A percentile compares a stretch with the other conserved stretches of the same genome.
phyloP scores from a whole-genome alignment of 352 stramenopile genomes.

The Phytopythium chamaehyphon region DNA sequence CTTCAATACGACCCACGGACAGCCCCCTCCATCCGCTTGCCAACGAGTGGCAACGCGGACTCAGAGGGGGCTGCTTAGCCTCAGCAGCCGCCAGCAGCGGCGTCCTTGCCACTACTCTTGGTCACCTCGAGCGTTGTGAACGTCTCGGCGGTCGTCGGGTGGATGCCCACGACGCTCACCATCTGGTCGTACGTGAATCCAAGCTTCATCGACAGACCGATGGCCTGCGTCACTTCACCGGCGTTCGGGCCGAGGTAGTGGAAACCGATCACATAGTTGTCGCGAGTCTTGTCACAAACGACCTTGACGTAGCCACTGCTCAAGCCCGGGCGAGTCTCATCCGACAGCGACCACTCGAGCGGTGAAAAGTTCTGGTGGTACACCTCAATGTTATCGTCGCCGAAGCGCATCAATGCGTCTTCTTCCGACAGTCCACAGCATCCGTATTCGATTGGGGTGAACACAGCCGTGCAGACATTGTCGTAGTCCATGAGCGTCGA shows the following conservation, averaged over 20 bases:
- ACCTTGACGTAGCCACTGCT: conserved; percentile 95
- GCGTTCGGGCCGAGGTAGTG: conserved; percentile 98
- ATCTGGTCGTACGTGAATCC: conserved; percentile 93
- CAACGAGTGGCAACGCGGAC: conserved; percentile 18
- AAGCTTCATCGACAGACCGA: conserved; percentile 94
- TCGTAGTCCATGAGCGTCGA: conserved; percentile 91
- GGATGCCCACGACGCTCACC: conserved; percentile 93
- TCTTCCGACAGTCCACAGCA: conserved; percentile 97
- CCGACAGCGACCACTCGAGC: conserved; percentile 92
- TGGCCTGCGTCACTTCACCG: conserved; percentile 94
- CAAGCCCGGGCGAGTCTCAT: conserved; percentile 39
- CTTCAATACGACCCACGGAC: background rate
- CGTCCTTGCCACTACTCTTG: conserved; percentile 91
- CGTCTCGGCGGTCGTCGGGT: conserved; percentile 95
- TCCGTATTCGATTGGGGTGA: conserved; percentile 98
- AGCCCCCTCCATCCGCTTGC: conserved; percentile 1
- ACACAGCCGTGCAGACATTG: conserved; percentile 91
- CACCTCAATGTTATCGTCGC: conserved; percentile 91
- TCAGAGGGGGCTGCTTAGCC: conserved; percentile 83
- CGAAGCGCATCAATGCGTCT: conserved; percentile 86
- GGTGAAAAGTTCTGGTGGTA: conserved; percentile 96
- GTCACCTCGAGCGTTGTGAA: conserved; percentile 94
- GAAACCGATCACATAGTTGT: conserved; percentile 93
- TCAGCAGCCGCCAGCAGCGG: conserved; percentile 95
- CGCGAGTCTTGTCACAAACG: conserved; percentile 87